Evolutionary conservation across 805 yeast genomes (phyloP).

Genomic region (Pichia scutulata): DNA sequence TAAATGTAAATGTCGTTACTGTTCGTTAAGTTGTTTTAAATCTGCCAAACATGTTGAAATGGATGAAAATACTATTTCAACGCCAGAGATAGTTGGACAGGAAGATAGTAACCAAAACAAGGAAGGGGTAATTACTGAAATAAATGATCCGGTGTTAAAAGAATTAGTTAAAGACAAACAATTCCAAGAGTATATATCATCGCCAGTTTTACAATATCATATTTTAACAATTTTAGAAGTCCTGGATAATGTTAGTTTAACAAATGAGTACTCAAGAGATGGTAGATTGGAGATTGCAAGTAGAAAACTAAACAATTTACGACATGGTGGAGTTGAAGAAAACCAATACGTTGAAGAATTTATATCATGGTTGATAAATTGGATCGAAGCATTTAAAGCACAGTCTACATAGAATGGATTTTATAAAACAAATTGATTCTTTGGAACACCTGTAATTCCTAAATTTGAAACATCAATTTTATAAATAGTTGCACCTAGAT

Average conservation of each 20-base stretch:
- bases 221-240: conserved; percentile 41
- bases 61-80: conserved; percentile 1
- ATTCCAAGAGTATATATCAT: conserved; percentile 39
- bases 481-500: conserved; percentile 56
- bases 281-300: conserved; percentile 53
- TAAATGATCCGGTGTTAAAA: conserved; percentile 21
- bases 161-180: conserved; percentile 34
- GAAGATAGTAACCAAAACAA: not conserved
- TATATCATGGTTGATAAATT: conserved; percentile 11
- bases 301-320: conserved; percentile 49
- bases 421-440: conserved; percentile 14
- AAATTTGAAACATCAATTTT: conserved; percentile 30
- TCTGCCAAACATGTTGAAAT: conserved; percentile 30
- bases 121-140: not conserved
- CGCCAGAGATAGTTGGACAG: not conserved
- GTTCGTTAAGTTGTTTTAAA: conserved; percentile 59
- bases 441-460: conserved; percentile 30
- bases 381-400: conserved; percentile 7
- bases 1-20: conserved; percentile 38
- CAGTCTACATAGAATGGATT: not conserved
- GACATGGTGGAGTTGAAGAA: conserved; percentile 58
- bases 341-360: conserved; percentile 69
- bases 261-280: conserved; percentile 45
- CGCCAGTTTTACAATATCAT: conserved; percentile 51
- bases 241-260: conserved; percentile 36